A percentile compares a stretch with the other conserved stretches of the same genome.
Evolutionary conservation across 768 basidiomycete genomes (phyloP).

Genomic region (Gloeopeniophorella convolvens): DNA sequence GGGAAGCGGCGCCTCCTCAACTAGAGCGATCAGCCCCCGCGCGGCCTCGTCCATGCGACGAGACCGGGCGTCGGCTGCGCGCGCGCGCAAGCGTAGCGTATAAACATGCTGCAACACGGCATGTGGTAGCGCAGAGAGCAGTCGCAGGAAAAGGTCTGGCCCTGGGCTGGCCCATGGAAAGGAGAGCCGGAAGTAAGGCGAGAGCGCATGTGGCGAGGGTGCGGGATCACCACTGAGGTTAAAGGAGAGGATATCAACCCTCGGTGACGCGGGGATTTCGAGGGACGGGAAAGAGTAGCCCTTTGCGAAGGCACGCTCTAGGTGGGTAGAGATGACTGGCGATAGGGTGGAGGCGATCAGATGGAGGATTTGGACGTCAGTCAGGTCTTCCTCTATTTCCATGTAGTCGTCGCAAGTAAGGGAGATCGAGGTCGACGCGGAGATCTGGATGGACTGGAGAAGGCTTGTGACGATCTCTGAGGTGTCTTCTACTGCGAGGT

Average conservation of each 20-base stretch:
- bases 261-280: constrained; percentile 1
- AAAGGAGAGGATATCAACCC: no score
- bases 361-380: constrained; percentile 1
- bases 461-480: constrained; percentile 3
- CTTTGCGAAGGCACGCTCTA: neutral
- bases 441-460: neutral
- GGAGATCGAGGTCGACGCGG: constrained; percentile 2
- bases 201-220: neutral
- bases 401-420: constrained; percentile 1
- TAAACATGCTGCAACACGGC: neutral
- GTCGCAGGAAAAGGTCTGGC: neutral
- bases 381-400: neutral
- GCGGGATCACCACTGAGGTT: no score
- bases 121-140: constrained; percentile 1
- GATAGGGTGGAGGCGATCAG: neutral
- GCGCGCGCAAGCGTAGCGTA: neutral
- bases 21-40: constrained; percentile 9
- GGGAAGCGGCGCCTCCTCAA: constrained; percentile 1
- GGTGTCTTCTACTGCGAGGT: neutral
- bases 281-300: neutral
- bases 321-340: neutral
- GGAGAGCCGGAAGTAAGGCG: neutral
- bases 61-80: constrained; percentile 8
- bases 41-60: constrained; percentile 16
- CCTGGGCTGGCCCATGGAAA: neutral